These are phyloP conservation scores for Aspergillus tamarii DNA, from an alignment of 2,329 filamentous ascomycete species.

Conservation along the genomic window DNA sequence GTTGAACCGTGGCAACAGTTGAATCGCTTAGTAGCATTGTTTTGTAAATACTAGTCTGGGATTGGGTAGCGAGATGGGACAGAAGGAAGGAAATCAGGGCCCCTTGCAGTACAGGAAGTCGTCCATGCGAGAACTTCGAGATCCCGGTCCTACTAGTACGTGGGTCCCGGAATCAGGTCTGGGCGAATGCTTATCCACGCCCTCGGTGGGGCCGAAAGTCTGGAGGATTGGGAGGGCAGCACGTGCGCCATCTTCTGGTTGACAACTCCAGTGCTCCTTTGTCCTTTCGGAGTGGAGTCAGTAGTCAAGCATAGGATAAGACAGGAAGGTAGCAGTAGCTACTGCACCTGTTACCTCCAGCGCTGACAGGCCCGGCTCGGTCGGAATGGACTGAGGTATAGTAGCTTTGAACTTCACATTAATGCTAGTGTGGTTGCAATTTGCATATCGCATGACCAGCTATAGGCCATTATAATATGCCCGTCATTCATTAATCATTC, in stretches of 20 bases:
- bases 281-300: background rate
- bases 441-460: background rate
- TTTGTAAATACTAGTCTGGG: background rate
- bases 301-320: background rate
- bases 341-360: background rate
- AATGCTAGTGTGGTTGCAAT: background rate
- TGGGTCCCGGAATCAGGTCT: background rate
- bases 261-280: background rate
- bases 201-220: background rate
- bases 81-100: background rate
- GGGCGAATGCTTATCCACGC: slow-evolving; percentile 10
- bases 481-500: background rate
- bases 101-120: background rate
- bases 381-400: background rate
- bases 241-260: slow-evolving; percentile 7
- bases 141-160: background rate
- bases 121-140: background rate
- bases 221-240: background rate
- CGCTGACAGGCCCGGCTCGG: background rate
- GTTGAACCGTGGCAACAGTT: background rate
- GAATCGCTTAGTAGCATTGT: background rate
- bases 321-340: background rate
- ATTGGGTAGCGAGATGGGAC: background rate
- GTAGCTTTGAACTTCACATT: background rate
- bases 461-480: background rate